These are phyloP conservation scores for Trichophyton simii DNA, from an alignment of 2,329 filamentous ascomycete genomes.

Conservation along the genomic window DNA sequence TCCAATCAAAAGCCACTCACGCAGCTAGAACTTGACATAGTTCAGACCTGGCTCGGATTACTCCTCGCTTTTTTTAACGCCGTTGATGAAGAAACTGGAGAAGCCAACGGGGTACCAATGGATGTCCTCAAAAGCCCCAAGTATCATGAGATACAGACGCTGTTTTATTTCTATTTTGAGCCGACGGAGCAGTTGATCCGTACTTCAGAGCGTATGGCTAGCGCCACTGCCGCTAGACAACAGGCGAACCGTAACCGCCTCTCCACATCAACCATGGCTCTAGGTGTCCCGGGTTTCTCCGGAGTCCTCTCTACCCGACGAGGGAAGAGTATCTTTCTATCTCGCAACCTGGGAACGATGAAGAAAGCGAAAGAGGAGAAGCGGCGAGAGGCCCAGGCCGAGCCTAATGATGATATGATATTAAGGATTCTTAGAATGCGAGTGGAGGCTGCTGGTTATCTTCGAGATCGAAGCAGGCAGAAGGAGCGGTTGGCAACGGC, in stretches of 20 bases:
- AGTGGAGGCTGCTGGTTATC: slow-evolving; percentile 73
- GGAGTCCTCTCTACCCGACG: slow-evolving; percentile 38
- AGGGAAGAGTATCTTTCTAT: slow-evolving; percentile 73
- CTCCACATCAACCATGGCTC: slow-evolving; percentile 48
- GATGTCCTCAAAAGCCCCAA: slow-evolving; percentile 93
- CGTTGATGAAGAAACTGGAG: slow-evolving; percentile 67
- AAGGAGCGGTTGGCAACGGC: slow-evolving; percentile 86
- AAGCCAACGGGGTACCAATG: slow-evolving; percentile 74
- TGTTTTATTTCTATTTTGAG: slow-evolving; percentile 99
- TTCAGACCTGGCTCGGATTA: slow-evolving; percentile 85
- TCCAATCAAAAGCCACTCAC: slow-evolving; percentile 72
- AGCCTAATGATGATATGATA: slow-evolving; percentile 97
- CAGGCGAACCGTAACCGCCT: slow-evolving; percentile 55
- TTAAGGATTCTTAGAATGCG: slow-evolving; percentile 88
- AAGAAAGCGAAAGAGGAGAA: slow-evolving; percentile 91
- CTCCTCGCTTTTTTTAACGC: slow-evolving; percentile 94
- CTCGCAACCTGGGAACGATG: slow-evolving; percentile 90
- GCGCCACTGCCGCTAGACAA: slow-evolving; percentile 67
- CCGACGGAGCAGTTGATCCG: slow-evolving; percentile 80
- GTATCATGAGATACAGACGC: slow-evolving; percentile 89
- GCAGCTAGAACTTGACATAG: slow-evolving; percentile 82
- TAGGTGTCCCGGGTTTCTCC: slow-evolving; percentile 31
- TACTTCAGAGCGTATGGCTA: slow-evolving; percentile 92
- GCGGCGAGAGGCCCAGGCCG: slow-evolving; percentile 85
- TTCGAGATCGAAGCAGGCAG: slow-evolving; percentile 82